Conservation (phyloP, 345 rosid genomes). For the Eutrema heterophyllum region DNA sequence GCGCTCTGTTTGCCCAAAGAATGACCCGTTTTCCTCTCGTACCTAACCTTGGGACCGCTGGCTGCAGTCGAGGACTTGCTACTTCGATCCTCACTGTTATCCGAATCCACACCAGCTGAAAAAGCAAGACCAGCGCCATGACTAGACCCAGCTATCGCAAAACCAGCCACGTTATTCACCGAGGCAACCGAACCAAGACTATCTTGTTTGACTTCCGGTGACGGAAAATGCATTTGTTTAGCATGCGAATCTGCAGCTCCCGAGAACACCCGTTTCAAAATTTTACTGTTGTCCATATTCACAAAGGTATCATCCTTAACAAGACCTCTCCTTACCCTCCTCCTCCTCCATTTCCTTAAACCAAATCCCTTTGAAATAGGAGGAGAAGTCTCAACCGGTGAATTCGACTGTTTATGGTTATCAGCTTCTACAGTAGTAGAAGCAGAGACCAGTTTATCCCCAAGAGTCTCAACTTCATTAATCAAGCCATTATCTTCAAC, state of each 20-base stretch:
- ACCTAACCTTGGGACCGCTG: slow-evolving; percentile 49
- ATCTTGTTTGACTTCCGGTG: slow-evolving; percentile 31
- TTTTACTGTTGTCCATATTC: slow-evolving; percentile 38
- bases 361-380: slow-evolving; percentile 52
- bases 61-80: slow-evolving; percentile 82
- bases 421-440: slow-evolving; percentile 1
- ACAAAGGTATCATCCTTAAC: slow-evolving; percentile 49
- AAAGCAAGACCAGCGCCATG: slow-evolving; percentile 44
- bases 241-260: slow-evolving; percentile 24
- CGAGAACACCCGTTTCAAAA: slow-evolving; percentile 56
- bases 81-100: slow-evolving; percentile 63
- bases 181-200: slow-evolving; percentile 42
- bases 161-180: slow-evolving; percentile 34
- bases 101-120: slow-evolving; percentile 49
- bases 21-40: slow-evolving; percentile 38
- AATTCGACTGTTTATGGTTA: not conserved
- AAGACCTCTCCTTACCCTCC: slow-evolving; percentile 52
- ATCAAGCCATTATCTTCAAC: slow-evolving; percentile 47
- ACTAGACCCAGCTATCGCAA: slow-evolving; percentile 31
- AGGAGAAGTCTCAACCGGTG: slow-evolving; percentile 35
- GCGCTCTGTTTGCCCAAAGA: slow-evolving; percentile 39
- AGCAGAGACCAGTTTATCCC: slow-evolving; percentile 4
- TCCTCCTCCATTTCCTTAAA: slow-evolving; percentile 78
- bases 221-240: slow-evolving; percentile 29
- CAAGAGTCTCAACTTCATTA: slow-evolving; percentile 15